Conservation (phyloP, 305 asterid species). For the Fraxinus velutina region DNA sequence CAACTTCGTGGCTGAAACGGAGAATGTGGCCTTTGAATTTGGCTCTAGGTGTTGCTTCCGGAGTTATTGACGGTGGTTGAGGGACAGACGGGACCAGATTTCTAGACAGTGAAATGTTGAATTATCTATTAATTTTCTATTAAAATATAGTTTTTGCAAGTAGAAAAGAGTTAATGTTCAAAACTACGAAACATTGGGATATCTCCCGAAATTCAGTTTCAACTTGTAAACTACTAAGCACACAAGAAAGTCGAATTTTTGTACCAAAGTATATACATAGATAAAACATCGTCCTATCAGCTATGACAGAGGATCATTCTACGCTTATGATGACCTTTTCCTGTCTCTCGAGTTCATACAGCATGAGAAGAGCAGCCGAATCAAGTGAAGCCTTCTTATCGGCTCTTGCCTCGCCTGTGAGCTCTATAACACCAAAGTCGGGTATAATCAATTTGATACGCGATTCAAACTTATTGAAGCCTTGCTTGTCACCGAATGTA, state of each 20-base stretch:
- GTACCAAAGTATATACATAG: background rate
- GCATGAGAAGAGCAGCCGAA: conserved; percentile 76
- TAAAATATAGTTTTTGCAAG: background rate
- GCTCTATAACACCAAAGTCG: conserved; percentile 46
- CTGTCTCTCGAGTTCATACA: conserved; percentile 57
- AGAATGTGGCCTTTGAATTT: background rate
- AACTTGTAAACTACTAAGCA: background rate
- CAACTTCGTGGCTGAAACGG: background rate
- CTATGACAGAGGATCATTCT: conserved; percentile 1
- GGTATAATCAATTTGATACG: conserved; percentile 67
- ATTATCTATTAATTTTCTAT: background rate
- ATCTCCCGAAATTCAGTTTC: background rate
- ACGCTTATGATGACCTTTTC: conserved; percentile 45
- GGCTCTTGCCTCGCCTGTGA: conserved; percentile 61
- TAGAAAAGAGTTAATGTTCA: background rate
- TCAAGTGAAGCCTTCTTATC: conserved; percentile 87
- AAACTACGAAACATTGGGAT: background rate
- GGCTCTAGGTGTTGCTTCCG: background rate
- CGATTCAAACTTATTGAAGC: conserved; percentile 64
- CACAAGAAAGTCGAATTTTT: background rate
- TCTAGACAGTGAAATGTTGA: background rate
- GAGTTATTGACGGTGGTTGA: background rate
- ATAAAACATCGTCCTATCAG: background rate
- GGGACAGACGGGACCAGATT: background rate
- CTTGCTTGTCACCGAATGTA: conserved; percentile 46